Conservation (phyloP, 768 basidiomycete species). For the Sporobolomyces roseus region DNA sequence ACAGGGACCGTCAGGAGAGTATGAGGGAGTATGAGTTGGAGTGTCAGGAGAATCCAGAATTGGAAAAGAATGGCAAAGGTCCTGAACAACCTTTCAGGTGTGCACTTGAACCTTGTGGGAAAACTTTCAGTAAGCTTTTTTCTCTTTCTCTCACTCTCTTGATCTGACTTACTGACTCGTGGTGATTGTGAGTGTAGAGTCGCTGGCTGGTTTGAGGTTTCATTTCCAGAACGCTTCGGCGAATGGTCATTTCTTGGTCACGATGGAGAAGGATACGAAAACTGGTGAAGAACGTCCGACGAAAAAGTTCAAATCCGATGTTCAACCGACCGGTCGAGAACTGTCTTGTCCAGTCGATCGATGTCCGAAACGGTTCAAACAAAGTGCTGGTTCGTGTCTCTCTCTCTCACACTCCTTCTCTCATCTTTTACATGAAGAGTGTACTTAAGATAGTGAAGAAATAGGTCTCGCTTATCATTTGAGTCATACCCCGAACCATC, state of each 20-base stretch:
- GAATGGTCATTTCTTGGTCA: conserved; percentile 40
- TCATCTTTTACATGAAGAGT: not conserved
- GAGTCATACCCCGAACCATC: conserved; percentile 38
- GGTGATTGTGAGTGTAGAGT: conserved; percentile 8
- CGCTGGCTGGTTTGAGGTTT: conserved; percentile 38
- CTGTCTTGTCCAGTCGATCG: conserved; percentile 30
- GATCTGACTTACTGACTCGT: too few species aligned
- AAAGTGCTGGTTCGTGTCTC: conserved; percentile 35
- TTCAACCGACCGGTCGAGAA: conserved; percentile 24
- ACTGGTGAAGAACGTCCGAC: conserved; percentile 35
- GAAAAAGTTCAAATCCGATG: conserved; percentile 40
- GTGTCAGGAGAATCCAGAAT: conserved; percentile 1
- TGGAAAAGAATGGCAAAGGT: not conserved
- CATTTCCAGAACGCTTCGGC: conserved; percentile 41
- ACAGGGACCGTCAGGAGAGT: conserved; percentile 22
- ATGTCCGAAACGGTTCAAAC: conserved; percentile 41
- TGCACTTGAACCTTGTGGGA: conserved; percentile 41
- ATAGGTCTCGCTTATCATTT: conserved; percentile 42
- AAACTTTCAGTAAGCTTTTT: conserved; percentile 38
- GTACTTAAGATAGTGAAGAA: not conserved
- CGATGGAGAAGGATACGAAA: conserved; percentile 32
- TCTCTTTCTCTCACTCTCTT: not conserved
- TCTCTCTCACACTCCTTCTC: not conserved
- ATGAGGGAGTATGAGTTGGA: conserved; percentile 3
- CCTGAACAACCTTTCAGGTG: conserved; percentile 39